Evolutionary conservation across 1,284 basidiomycete species (phyloP).

Genomic region (Irpex sp.): DNA sequence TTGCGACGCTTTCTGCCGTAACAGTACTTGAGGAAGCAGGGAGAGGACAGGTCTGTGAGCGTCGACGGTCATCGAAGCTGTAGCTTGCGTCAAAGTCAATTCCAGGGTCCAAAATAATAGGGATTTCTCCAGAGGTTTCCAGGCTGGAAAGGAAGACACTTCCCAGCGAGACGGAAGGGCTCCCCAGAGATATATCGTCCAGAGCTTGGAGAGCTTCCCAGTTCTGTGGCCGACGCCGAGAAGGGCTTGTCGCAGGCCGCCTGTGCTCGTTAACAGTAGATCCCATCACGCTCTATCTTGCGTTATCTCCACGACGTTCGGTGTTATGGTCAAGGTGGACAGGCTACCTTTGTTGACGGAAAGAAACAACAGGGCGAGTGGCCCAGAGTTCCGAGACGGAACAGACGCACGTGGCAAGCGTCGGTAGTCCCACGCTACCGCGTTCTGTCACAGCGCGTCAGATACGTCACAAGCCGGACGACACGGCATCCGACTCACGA

Average conservation of each 20-base stretch:
- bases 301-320: too few relatives aligned
- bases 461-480: neutral
- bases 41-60: neutral
- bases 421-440: neutral
- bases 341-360: too few relatives aligned
- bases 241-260: neutral
- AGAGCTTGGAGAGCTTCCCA: constrained; percentile 34
- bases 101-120: constrained; percentile 41
- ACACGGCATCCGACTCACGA: neutral
- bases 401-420: too few relatives aligned
- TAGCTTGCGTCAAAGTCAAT: constrained; percentile 4
- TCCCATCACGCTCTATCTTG: neutral
- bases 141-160: constrained; percentile 33
- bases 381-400: too few relatives aligned
- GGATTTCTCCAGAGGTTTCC: constrained; percentile 49
- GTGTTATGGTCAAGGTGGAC: too few relatives aligned
- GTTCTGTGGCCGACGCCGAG: constrained; percentile 16
- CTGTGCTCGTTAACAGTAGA: neutral
- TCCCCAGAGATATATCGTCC: constrained; percentile 33
- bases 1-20: constrained; percentile 20
- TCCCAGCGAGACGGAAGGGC: constrained; percentile 43
- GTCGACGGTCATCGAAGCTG: neutral
- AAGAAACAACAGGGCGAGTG: too few relatives aligned
- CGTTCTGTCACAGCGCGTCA: neutral
- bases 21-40: constrained; percentile 15